Evolutionary conservation across 768 basidiomycete species (phyloP), one percentile per base, ranked within the genome.

Genomic region (Inosperma sp.): DNA sequence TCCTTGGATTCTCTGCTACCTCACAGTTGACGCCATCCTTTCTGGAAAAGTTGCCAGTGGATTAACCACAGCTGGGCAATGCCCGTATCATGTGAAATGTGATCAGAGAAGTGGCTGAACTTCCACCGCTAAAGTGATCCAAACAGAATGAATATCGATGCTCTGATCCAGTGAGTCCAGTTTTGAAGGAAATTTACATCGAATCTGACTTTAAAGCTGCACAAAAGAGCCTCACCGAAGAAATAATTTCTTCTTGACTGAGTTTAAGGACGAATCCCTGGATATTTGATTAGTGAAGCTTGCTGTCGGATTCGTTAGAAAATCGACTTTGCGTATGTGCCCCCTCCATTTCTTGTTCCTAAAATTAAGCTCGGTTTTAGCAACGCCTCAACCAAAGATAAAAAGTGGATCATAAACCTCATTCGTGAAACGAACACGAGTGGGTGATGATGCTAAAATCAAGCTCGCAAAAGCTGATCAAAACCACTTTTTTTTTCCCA

Each of bases 371-470:
- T 5, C 26, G 35, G 23, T 41, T 37, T 21, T 55, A 93, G 93
- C 52, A 92, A 96, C 62, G 95, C 7, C 78, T 98, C 12, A 97
- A 97, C 67, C 79, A 96, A 98, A 64, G 96, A 95, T 43, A 96
- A 99, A 66, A 95, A 95, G 62, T 99, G 95, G 95, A 95, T 98
- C 55, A 96, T 98, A 61, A 97, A 98, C 74, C 86, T 98, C 54
- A 96, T 98, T 61, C 84, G 96, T 27, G 96, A 98, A 69, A 95
- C n/a, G n/a, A n/a, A n/a, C 94, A 5, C 81, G 93, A 39, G 92
- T 95, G 87, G 92, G 92, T 12, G 86, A 90, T 1, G 95, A 98
- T 59, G 95, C 95, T 45, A 96, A 95, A 73, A 97, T 98, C 53
- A 95, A 98, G 67, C 77, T 98, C 22, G 93, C n/a, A 94, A 69